Evolutionary conservation across 1,139 yeast genomes (phyloP).

Genomic region (Pneumocystis sp.): DNA sequence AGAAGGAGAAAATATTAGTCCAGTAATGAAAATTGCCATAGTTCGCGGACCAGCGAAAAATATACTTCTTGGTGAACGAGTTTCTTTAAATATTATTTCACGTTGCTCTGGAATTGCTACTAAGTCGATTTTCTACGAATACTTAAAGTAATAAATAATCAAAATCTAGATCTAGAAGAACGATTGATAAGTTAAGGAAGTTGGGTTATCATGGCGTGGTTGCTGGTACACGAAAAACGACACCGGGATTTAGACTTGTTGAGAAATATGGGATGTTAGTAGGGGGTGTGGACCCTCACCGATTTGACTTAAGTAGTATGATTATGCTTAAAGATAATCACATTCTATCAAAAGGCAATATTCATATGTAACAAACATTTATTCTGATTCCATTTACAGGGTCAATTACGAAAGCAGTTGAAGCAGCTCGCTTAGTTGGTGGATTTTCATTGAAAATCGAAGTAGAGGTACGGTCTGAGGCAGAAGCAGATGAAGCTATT

Average conservation of each 20-base stretch:
- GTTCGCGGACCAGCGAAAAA: slow-evolving; percentile 69
- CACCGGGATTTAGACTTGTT: slow-evolving; percentile 76
- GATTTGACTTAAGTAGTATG: slow-evolving; percentile 86
- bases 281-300: slow-evolving; percentile 87
- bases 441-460: slow-evolving; percentile 87
- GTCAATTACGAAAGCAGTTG: slow-evolving; percentile 71
- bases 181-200: slow-evolving; percentile 47
- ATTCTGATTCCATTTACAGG: neutral
- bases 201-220: slow-evolving; percentile 70
- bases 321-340: slow-evolving; percentile 95
- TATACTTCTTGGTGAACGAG: slow-evolving; percentile 69
- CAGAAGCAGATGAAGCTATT: slow-evolving; percentile 83
- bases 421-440: slow-evolving; percentile 59
- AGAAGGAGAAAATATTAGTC: slow-evolving; percentile 53
- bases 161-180: slow-evolving; percentile 31
- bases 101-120: slow-evolving; percentile 88
- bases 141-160: neutral
- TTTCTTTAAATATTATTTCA: slow-evolving; percentile 68
- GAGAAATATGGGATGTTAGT: slow-evolving; percentile 92
- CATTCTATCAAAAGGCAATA: slow-evolving; percentile 63
- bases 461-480: slow-evolving; percentile 74
- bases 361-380: neutral
- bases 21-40: slow-evolving; percentile 48
- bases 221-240: slow-evolving; percentile 97
- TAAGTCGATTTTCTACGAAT: slow-evolving; percentile 21